These are phyloP conservation scores for Mucor indicus DNA, from an alignment of 371 early-diverging fungal species.

Conservation along the genomic window DNA sequence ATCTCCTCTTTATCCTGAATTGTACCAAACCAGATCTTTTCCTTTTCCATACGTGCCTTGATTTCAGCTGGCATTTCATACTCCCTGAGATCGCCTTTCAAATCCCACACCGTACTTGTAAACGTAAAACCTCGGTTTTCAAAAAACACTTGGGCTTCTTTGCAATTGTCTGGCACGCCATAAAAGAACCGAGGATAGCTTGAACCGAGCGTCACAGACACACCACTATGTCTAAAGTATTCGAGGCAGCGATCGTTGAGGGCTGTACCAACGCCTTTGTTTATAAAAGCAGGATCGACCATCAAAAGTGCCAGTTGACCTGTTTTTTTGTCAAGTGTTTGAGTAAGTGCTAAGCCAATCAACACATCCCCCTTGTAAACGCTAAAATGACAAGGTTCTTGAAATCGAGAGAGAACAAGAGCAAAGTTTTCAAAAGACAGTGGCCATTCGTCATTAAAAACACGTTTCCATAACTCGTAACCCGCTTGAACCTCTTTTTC, in stretches of 20 bases:
- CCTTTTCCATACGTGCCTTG: constrained; percentile 26
- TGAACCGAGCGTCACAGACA: constrained; percentile 26
- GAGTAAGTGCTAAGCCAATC: constrained; percentile 41
- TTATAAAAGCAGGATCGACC: constrained; percentile 23
- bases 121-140: constrained; percentile 37
- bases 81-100: constrained; percentile 22
- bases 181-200: constrained; percentile 50
- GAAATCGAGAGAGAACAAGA: constrained; percentile 19
- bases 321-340: constrained; percentile 10
- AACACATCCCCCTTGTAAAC: constrained; percentile 2
- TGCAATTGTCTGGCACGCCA: constrained; percentile 31
- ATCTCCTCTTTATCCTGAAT: constrained; percentile 4
- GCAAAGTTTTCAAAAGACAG: constrained; percentile 21
- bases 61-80: constrained; percentile 24
- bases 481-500: constrained; percentile 13
- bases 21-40: constrained; percentile 33
- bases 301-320: constrained; percentile 40
- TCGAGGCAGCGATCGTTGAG: constrained; percentile 32
- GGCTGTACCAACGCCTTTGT: constrained; percentile 31
- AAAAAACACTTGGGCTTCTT: constrained; percentile 27
- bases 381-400: constrained; percentile 20
- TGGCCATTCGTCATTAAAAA: constrained; percentile 24
- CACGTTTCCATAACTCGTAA: constrained; percentile 23
- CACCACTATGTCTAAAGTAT: constrained; percentile 16
- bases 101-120: constrained; percentile 25